These are phyloP conservation scores for Capsella rubella DNA, from an alignment of 441 rosid species.

Conservation along the genomic window DNA sequence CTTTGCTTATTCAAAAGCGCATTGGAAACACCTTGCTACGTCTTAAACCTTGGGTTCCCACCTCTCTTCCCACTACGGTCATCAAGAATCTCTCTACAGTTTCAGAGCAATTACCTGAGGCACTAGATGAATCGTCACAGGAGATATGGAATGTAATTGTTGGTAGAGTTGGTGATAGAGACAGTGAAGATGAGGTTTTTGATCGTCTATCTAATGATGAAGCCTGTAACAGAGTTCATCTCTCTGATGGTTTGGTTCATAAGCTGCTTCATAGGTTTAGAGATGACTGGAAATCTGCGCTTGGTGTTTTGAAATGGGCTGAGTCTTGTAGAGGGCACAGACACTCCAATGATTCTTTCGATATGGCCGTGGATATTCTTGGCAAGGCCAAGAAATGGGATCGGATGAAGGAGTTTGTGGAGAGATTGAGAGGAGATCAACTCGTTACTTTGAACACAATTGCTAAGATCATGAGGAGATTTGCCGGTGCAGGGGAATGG, in stretches of 20 bases:
- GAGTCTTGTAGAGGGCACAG: slow-evolving; percentile 54
- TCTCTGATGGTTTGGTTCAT: slow-evolving; percentile 58
- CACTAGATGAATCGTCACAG: slow-evolving; percentile 34
- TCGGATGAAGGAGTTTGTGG: slow-evolving; percentile 62
- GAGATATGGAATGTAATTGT: slow-evolving; percentile 43
- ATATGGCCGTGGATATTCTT: slow-evolving; percentile 72
- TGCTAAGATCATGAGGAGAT: slow-evolving; percentile 83
- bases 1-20: slow-evolving; percentile 35
- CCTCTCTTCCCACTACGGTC: slow-evolving; percentile 34
- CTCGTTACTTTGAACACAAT: slow-evolving; percentile 59
- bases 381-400: slow-evolving; percentile 80
- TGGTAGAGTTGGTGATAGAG: slow-evolving; percentile 49
- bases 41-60: slow-evolving; percentile 37
- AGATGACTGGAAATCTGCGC: slow-evolving; percentile 87
- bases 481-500: slow-evolving; percentile 81
- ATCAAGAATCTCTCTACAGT: slow-evolving; percentile 29
- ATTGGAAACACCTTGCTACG: slow-evolving; percentile 33
- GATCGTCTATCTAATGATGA: slow-evolving; percentile 51
- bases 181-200: slow-evolving; percentile 57
- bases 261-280: slow-evolving; percentile 67
- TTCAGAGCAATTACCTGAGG: slow-evolving; percentile 32
- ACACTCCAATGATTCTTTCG: slow-evolving; percentile 55
- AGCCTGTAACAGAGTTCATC: slow-evolving; percentile 48
- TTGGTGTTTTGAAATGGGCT: slow-evolving; percentile 80
- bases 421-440: slow-evolving; percentile 55